Percentiles rank a stretch among this genome's conserved stretches.
These are phyloP conservation scores for Primulina huaijiensis DNA, from an alignment of 257 asterid species.

Conservation along the genomic window DNA sequence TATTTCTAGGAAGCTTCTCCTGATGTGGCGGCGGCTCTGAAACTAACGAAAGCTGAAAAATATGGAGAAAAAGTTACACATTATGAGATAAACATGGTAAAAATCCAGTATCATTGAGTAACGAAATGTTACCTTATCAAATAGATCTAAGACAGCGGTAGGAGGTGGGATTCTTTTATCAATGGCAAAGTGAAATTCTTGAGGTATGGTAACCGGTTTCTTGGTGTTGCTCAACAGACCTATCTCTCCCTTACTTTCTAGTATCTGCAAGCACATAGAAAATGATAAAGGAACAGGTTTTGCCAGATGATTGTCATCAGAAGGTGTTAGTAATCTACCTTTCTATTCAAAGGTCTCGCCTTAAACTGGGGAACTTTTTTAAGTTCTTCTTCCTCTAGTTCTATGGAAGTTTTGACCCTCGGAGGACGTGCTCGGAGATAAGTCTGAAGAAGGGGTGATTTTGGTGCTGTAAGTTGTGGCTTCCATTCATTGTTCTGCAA, in stretches of 20 bases:
- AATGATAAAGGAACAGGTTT: conserved; percentile 6
- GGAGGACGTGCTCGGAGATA: conserved; percentile 83
- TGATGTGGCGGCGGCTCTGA: conserved; percentile 62
- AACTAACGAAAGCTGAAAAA: conserved; percentile 64
- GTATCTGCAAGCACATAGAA: conserved; percentile 47
- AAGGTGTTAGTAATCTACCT: conserved; percentile 38
- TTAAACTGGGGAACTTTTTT: conserved; percentile 77
- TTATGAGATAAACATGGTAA: not conserved
- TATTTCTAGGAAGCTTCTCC: conserved; percentile 62
- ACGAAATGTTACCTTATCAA: conserved; percentile 55
- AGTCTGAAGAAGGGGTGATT: conserved; percentile 78
- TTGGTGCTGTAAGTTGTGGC: conserved; percentile 80
- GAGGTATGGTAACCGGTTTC: conserved; percentile 75
- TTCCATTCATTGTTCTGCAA: conserved; percentile 67
- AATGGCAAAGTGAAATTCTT: conserved; percentile 79
- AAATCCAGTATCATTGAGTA: not conserved
- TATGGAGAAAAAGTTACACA: not conserved
- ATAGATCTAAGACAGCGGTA: conserved; percentile 59
- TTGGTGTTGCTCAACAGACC: conserved; percentile 74
- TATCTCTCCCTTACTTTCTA: conserved; percentile 89
- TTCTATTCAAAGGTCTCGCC: conserved; percentile 87
- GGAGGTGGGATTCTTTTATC: conserved; percentile 83
- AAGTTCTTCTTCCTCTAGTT: conserved; percentile 68
- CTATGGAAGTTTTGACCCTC: conserved; percentile 60
- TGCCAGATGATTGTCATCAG: not conserved